Percentiles rank a stretch among this genome's conserved stretches.
Evolutionary conservation across 768 basidiomycete genomes (phyloP).

Genomic region (Leccinum disarticulatum): DNA sequence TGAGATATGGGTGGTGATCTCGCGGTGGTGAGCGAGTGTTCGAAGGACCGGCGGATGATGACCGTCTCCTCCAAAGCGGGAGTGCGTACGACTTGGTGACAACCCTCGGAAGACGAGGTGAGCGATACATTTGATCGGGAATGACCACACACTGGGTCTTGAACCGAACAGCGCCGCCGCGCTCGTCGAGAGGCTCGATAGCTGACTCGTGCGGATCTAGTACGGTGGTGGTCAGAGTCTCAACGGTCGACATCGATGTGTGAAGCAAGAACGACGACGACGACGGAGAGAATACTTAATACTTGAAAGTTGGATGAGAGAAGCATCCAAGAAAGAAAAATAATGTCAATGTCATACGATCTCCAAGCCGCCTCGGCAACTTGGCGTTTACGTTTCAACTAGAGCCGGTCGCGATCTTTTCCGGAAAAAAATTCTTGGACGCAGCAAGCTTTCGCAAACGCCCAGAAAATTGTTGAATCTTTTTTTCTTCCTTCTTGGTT

Average conservation of each 20-base stretch:
- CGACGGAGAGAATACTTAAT: neutral
- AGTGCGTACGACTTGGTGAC: slow-evolving; percentile 67
- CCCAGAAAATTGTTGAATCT: too few species aligned
- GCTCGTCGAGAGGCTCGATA: slow-evolving; percentile 20
- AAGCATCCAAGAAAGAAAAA: slow-evolving; percentile 6
- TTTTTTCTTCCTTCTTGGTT: too few species aligned
- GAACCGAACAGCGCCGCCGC: slow-evolving; percentile 55
- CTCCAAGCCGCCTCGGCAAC: slow-evolving; percentile 6
- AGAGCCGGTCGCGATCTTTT: neutral
- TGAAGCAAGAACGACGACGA: neutral
- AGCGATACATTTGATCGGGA: slow-evolving; percentile 46
- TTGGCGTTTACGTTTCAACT: neutral
- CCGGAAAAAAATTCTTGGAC: too few species aligned
- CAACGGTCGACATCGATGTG: slow-evolving; percentile 15
- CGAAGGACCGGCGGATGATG: slow-evolving; percentile 14
- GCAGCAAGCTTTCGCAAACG: neutral
- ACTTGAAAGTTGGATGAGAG: neutral
- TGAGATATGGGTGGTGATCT: slow-evolving; percentile 10
- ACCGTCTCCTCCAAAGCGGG: slow-evolving; percentile 59
- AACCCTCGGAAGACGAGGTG: slow-evolving; percentile 47
- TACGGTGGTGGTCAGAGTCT: neutral
- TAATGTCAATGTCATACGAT: slow-evolving; percentile 19
- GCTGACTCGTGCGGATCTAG: neutral
- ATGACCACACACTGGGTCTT: slow-evolving; percentile 74
- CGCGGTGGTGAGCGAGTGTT: slow-evolving; percentile 25